Base-by-base conservation (phyloP, 2,329 filamentous ascomycete species). In the Talaromyces marneffei region DNA sequence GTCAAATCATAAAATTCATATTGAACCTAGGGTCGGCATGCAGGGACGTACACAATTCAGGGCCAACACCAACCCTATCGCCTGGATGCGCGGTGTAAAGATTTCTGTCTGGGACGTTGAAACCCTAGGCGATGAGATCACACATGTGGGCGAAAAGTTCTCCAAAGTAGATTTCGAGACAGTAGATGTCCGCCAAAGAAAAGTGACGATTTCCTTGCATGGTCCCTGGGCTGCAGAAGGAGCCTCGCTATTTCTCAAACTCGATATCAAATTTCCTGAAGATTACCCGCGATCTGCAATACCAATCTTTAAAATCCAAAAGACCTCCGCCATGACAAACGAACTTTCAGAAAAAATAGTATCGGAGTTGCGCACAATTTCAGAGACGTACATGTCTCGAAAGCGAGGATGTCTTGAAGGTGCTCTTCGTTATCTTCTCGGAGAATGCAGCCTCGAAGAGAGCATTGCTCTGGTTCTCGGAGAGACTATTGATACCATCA, bases 1-100 rank as follows among this genome's bases (percentile, higher is more conserved):
- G 42, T 78, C 75, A 70, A 72, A 71, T 29, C 77, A 78, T 56
- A 73, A 76, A 20, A 76, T 77, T 12, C 79, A 79, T 37, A 78
- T 80, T 69, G 80, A 79, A 46, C 77, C 79, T 23, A 73, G 76
- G 46, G 70, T 76, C 42, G 79, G 78, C 20, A 80, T 80, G 69
- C 79, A 82, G 64, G 78, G 79, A 25, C 77, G 77, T 42, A 77
- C 77, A 20, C 74, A 73, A 40, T 66, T 78, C 59, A 77, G 78
- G 55, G 79, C 78, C 42, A 80, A 83, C 59, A 80, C 80, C 23
- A 84, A 85, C 61, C 82, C 83, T 16, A 86, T 87, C 60, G 78
- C 80, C 2, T 87, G 85, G 85, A 86, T 87, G 82, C 82, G 83
- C 61, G 85, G 85, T 56, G 83, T 87, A 42, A 86, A 85, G 65